These are phyloP conservation scores for Podosphaera xanthii DNA, from an alignment of 2,329 filamentous ascomycete genomes.

Conservation along the genomic window DNA sequence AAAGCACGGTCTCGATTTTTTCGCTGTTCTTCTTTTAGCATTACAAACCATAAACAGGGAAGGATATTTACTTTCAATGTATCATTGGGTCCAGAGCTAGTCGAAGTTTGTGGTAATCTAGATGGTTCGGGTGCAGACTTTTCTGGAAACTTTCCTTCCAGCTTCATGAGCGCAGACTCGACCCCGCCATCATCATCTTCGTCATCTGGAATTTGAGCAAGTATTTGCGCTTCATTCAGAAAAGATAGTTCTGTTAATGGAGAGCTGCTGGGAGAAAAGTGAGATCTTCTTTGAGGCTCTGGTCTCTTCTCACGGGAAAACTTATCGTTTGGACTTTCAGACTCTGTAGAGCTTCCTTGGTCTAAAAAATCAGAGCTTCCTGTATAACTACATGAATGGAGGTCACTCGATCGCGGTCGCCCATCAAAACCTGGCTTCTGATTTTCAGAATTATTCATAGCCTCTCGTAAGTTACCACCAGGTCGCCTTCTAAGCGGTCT, in stretches of 20 bases:
- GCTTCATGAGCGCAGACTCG: slow-evolving; percentile 74
- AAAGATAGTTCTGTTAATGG: slow-evolving; percentile 26
- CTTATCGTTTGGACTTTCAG: neutral
- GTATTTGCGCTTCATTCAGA: slow-evolving; percentile 65
- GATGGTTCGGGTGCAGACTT: slow-evolving; percentile 16
- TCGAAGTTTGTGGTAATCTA: slow-evolving; percentile 3
- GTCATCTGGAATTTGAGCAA: slow-evolving; percentile 75
- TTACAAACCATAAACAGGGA: neutral
- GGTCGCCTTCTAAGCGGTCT: slow-evolving; percentile 48
- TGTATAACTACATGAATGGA: slow-evolving; percentile 35
- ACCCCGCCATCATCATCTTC: slow-evolving; percentile 59
- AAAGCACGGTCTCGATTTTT: slow-evolving; percentile 25
- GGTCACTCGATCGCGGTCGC: slow-evolving; percentile 34
- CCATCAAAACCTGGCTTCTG: slow-evolving; percentile 26
- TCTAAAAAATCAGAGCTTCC: slow-evolving; percentile 29
- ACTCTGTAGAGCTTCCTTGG: slow-evolving; percentile 8
- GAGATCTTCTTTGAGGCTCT: neutral
- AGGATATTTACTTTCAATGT: slow-evolving; percentile 8
- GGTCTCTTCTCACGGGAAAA: neutral
- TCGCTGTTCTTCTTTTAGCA: slow-evolving; percentile 19
- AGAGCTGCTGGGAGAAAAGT: slow-evolving; percentile 15
- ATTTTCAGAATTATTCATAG: slow-evolving; percentile 41
- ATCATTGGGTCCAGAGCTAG: slow-evolving; percentile 5
- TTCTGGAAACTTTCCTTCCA: slow-evolving; percentile 66
- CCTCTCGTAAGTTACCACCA: slow-evolving; percentile 45